A percentile compares a stretch with the other conserved stretches of the same genome.
These are phyloP conservation scores for Rhizopogon vesiculosus DNA, from an alignment of 768 basidiomycete species.

Conservation along the genomic window DNA sequence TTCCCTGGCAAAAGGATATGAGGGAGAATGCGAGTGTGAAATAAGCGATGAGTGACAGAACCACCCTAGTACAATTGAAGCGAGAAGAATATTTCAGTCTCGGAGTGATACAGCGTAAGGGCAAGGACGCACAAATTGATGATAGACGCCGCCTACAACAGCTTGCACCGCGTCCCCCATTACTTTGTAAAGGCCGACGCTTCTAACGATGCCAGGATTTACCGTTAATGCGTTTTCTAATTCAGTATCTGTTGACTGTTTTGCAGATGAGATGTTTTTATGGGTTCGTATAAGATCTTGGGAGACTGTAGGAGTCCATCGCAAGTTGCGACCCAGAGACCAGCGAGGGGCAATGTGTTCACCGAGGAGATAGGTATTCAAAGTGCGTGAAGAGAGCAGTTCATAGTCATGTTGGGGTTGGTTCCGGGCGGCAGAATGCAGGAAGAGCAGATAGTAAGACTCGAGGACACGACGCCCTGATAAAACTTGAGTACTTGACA, in stretches of 20 bases:
- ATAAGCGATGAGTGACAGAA: slow-evolving; percentile 27
- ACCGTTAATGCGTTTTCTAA: slow-evolving; percentile 22
- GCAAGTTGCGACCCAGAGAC: slow-evolving; percentile 67
- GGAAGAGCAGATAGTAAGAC: slow-evolving; percentile 69
- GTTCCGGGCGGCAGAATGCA: slow-evolving; percentile 50
- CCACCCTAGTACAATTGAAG: slow-evolving; percentile 19
- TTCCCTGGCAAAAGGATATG: slow-evolving; percentile 23
- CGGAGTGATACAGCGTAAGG: slow-evolving; percentile 10
- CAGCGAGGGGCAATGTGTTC: slow-evolving; percentile 72
- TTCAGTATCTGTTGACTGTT: slow-evolving; percentile 18
- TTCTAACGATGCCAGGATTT: slow-evolving; percentile 35
- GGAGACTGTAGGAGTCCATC: slow-evolving; percentile 64
- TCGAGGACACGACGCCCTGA: slow-evolving; percentile 75
- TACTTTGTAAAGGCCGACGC: slow-evolving; percentile 72
- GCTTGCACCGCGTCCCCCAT: slow-evolving; percentile 76
- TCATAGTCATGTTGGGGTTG: slow-evolving; percentile 51
- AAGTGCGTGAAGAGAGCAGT: slow-evolving; percentile 46
- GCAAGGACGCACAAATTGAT: slow-evolving; percentile 64
- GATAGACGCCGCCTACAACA: slow-evolving; percentile 69
- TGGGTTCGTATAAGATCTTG: slow-evolving; percentile 26
- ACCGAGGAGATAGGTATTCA: slow-evolving; percentile 71
- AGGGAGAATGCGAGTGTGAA: slow-evolving; percentile 31
- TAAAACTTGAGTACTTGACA: neutral
- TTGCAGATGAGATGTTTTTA: slow-evolving; percentile 2
- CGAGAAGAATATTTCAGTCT: neutral